phyloP scores from a whole-genome alignment of 768 basidiomycete genomes.

The Boletus rubroflammeus region DNA sequence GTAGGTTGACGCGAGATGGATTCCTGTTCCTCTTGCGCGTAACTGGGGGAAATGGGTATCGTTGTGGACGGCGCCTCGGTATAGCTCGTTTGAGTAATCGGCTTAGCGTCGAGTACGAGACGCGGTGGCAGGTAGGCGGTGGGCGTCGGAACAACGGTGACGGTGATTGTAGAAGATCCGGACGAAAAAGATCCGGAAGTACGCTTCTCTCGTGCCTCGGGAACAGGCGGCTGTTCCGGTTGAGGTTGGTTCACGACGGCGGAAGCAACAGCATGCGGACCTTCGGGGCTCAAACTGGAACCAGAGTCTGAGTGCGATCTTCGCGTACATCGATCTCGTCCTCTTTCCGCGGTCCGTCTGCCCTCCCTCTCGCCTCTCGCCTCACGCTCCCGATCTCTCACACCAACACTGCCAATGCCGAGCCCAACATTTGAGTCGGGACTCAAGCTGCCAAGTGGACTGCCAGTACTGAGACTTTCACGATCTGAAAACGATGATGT shows the following conservation, averaged over 20 bases:
- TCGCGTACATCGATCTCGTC: conserved; percentile 29
- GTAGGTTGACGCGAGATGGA: conserved; percentile 46
- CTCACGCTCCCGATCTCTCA: conserved; percentile 33
- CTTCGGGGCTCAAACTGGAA: conserved; percentile 35
- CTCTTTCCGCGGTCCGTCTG: conserved; percentile 27
- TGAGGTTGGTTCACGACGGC: conserved; percentile 5
- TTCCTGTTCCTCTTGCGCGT: conserved; percentile 34
- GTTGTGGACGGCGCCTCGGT: conserved; percentile 15
- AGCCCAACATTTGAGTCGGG: conserved; percentile 36
- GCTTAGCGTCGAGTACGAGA: conserved; percentile 28
- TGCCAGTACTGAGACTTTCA: conserved; percentile 36
- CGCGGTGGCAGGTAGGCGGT: conserved; percentile 23
- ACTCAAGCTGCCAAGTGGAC: conserved; percentile 36
- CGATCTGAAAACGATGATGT: conserved; percentile 56
- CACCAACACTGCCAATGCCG: conserved; percentile 31
- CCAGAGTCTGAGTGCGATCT: conserved; percentile 30
- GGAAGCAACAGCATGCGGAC: conserved; percentile 5
- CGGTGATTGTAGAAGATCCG: conserved; percentile 25
- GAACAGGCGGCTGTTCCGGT: conserved; percentile 5
- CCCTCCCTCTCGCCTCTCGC: conserved; percentile 24
- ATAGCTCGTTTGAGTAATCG: conserved; percentile 26
- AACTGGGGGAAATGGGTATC: conserved; percentile 24
- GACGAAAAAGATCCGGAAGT: conserved; percentile 23
- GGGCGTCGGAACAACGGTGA: conserved; percentile 10
- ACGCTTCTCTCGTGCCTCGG: conserved; percentile 14